phyloP scores from a whole-genome alignment of 2,329 filamentous ascomycete species.

The Apiospora pterosperma region DNA sequence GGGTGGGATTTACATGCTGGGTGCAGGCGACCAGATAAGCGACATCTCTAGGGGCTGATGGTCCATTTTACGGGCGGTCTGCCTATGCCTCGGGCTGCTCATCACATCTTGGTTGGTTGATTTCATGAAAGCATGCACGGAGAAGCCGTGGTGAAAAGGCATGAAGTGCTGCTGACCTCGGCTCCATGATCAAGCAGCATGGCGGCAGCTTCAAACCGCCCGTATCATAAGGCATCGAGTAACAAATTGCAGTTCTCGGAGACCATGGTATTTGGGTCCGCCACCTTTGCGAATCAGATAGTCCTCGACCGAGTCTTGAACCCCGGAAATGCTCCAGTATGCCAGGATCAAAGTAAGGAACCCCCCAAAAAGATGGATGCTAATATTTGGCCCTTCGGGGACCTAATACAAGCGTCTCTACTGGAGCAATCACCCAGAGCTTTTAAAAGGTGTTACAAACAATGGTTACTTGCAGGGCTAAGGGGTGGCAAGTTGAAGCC shows the following conservation, averaged over 20 bases:
- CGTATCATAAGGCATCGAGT: neutral
- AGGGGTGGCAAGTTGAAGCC: too few species aligned
- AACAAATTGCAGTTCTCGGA: neutral
- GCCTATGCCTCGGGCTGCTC: too few species aligned
- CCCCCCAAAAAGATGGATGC: too few species aligned
- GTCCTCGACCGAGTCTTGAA: neutral
- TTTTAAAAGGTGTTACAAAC: too few species aligned
- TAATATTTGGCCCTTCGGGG: too few species aligned
- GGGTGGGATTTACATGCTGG: neutral
- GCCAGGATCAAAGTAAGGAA: too few species aligned
- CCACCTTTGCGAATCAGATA: neutral
- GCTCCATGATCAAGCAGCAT: neutral
- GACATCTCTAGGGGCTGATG: too few species aligned
- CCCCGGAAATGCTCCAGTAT: neutral
- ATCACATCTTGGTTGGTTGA: neutral
- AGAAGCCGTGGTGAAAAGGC: neutral
- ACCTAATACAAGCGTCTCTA: too few species aligned
- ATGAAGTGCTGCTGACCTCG: neutral
- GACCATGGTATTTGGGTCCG: neutral
- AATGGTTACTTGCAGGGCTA: too few species aligned
- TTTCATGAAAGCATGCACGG: neutral
- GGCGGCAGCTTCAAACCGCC: neutral
- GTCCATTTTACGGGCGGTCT: too few species aligned
- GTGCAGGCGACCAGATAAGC: too few species aligned
- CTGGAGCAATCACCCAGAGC: too few species aligned